phyloP scores from a whole-genome alignment of 352 stramenopile genomes.

The Globisporangium splendens region DNA sequence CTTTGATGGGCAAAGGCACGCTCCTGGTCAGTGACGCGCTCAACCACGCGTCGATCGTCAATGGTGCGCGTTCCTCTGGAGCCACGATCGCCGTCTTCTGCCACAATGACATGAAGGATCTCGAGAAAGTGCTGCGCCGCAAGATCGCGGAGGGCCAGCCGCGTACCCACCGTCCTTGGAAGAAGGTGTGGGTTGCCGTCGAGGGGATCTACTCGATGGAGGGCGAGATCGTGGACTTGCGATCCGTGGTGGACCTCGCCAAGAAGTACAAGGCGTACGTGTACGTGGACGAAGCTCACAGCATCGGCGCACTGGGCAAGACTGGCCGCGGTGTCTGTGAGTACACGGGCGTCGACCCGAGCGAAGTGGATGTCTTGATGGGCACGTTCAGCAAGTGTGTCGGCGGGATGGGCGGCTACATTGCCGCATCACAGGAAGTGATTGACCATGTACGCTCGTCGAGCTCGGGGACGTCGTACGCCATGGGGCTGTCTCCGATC shows the following conservation, averaged over 20 bases:
- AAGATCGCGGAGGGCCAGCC: slow-evolving; percentile 68
- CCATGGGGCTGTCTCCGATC: slow-evolving; percentile 53
- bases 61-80: slow-evolving; percentile 88
- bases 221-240: slow-evolving; percentile 92
- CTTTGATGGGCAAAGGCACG: slow-evolving; percentile 85
- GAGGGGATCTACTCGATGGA: slow-evolving; percentile 97
- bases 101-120: slow-evolving; percentile 92
- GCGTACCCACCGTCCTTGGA: slow-evolving; percentile 91
- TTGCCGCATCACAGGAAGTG: slow-evolving; percentile 68
- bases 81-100: slow-evolving; percentile 91
- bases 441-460: slow-evolving; percentile 52
- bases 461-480: slow-evolving; percentile 54
- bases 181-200: slow-evolving; percentile 93
- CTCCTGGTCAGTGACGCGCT: slow-evolving; percentile 94
- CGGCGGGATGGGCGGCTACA: slow-evolving; percentile 94
- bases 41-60: slow-evolving; percentile 97
- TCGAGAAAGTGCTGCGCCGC: slow-evolving; percentile 78
- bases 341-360: slow-evolving; percentile 91
- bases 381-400: slow-evolving; percentile 98
- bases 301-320: slow-evolving; percentile 89
- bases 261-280: slow-evolving; percentile 95
- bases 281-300: slow-evolving; percentile 95
- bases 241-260: slow-evolving; percentile 77
- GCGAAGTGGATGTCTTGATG: slow-evolving; percentile 97
- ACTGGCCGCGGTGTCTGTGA: slow-evolving; percentile 91